Evolutionary conservation across 352 stramenopile species (phyloP), one percentile per base, ranked within the genome.

Genomic region (Phytophthora parvispora): DNA sequence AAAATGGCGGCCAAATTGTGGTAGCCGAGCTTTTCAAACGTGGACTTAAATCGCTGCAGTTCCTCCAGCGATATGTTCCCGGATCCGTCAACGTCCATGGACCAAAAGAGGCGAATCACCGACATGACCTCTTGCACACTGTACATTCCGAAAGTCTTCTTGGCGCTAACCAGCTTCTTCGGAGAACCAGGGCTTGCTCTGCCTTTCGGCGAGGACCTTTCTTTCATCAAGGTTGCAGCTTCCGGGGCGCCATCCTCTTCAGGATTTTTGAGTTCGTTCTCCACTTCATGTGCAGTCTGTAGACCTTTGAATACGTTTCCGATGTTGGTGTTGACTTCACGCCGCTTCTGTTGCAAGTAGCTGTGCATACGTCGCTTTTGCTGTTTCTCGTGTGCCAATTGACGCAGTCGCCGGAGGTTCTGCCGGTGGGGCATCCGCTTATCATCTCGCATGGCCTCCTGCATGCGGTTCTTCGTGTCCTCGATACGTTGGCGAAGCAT

Each of bases 31-130:
- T 89, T 88, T 16, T 92, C 84, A 52, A 93, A 92, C 42, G 87
- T 86, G 4, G 74, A 27, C 25, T 82, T 79, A 75, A 80, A 93
- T 16, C 78, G 60, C 15, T 89, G 74, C 31, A 93, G 58, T 55
- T 93, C 86, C 1, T 50, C 27, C 47, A 91, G 52, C 15, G 80
- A 80, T 16, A 93, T 80, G n/a, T 67, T 76, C 0, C 86, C 86
- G 13, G 86, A 93, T 54, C 66, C 59, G 49, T 93, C 86, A n/a
- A 79, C 71, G 50, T 93, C 84, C 77, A 93, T 91, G 36, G 71
- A 81, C 79, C 80, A 89, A 58, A 93, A 93, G 5, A 93, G 72
- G 1, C 86, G 83, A 27, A 93, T 88, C 6, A 93, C 75, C 5
- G 84, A 87, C 86, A 93, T 93, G 29, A 91, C 84, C 52, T 93